Base-by-base conservation (phyloP, 1,139 yeast species). In the Pichia terricola region DNA sequence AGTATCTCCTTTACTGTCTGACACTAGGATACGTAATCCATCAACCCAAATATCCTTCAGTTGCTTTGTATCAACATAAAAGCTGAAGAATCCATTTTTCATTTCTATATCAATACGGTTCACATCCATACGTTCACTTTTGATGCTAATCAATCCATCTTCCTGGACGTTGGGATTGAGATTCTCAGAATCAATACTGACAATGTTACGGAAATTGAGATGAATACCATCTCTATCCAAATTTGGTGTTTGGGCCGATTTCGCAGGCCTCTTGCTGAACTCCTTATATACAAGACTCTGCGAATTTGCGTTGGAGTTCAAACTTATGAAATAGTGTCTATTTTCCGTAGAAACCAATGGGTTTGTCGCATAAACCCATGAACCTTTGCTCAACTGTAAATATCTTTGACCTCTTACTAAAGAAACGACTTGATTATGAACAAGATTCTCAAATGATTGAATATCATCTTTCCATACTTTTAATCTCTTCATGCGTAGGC, bases 341-440 rank as follows among this genome's bases (percentile, higher is more conserved):
- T 40, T 34, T 27, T 62, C 59, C 7, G 7, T 7, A 7, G 16
- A 11, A 45, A 74, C 77, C 2, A 79, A 70, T 40, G 87, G 87
- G 44, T 70, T 66, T 43, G 79, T 83, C 3, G 81, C 72, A 55
- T 70, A 80, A n/a, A 84, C 91, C 95, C 95, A 86, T 3, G 86
- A 75, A 4, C 96, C 95, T 53, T 76, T 77, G 37, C 86, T 75
- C 43, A 87, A 63, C 55, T 80, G 80, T 45, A 82, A 65, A 39
- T 82, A 77, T 53, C 94, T 70, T 62, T 85, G 94, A 58, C 83
- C 91, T 48, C 76, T 72, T n/a, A 86, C 89, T 58, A 83, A 84
- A 43, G 81, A 83, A 51, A 72, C 67, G 0, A 83, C 86, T 57
- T 86, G 91, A 22, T 65, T 63, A 4, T 72, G 62, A 48, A 84